Conservation (phyloP, 495 filamentous ascomycete species). For the Zalerion maritima region DNA sequence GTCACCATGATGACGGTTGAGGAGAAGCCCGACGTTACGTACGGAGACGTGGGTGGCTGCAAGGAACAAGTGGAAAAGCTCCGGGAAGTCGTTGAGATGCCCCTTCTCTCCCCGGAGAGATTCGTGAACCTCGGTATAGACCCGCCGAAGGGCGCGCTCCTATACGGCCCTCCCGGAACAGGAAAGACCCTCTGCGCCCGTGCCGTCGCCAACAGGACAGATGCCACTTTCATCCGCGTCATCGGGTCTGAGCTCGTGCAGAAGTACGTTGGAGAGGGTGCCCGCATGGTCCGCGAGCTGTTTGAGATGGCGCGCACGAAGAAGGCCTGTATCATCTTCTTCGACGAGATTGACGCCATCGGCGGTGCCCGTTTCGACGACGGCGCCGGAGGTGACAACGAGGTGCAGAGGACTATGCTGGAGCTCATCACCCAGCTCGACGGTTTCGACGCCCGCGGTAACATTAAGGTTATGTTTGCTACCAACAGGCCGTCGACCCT, state of each 20-base stretch:
- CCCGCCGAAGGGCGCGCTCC: slow-evolving; percentile 89
- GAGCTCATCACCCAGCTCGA: slow-evolving; percentile 97
- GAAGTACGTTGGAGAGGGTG: slow-evolving; percentile 97
- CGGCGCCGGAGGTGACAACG: slow-evolving; percentile 94
- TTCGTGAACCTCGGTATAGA: slow-evolving; percentile 97
- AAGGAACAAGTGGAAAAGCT: slow-evolving; percentile 99
- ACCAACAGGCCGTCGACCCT: slow-evolving; percentile 94
- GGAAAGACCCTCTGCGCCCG: slow-evolving; percentile 96
- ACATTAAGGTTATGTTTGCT: slow-evolving; percentile 99
- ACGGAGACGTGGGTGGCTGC: slow-evolving; percentile 96
- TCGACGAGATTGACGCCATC: slow-evolving; percentile 97
- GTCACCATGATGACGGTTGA: slow-evolving; percentile 99
- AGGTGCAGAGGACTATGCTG: slow-evolving; percentile 98
- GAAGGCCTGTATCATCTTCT: slow-evolving; percentile 99
- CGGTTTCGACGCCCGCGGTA: slow-evolving; percentile 92
- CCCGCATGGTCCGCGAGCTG: slow-evolving; percentile 92
- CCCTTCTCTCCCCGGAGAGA: slow-evolving; percentile 84
- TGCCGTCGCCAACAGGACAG: slow-evolving; percentile 93
- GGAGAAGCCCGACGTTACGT: slow-evolving; percentile 98
- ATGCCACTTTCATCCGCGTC: slow-evolving; percentile 96
- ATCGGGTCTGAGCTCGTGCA: slow-evolving; percentile 95
- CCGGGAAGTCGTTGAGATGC: slow-evolving; percentile 96
- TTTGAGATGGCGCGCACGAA: slow-evolving; percentile 99
- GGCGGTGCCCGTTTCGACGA: slow-evolving; percentile 98
- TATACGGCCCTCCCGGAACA: slow-evolving; percentile 94